These are phyloP conservation scores for Baudoinia panamericana DNA, from an alignment of 495 filamentous ascomycete species.

Conservation along the genomic window DNA sequence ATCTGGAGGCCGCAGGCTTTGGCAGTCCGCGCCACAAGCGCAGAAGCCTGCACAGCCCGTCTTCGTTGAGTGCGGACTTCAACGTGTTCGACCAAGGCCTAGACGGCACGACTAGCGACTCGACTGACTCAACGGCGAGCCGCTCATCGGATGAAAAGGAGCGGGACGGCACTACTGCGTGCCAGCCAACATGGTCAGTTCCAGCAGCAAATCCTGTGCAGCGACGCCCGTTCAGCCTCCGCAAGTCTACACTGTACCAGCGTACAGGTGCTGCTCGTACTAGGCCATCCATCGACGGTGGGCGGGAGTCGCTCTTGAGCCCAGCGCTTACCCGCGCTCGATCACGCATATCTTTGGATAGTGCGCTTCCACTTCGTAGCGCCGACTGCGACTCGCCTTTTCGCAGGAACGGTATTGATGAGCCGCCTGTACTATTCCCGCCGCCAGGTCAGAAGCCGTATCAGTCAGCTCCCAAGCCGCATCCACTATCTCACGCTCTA, in stretches of 20 bases:
- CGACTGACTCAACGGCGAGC: constrained; percentile 3
- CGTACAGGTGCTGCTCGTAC: constrained; percentile 36
- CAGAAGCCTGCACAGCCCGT: constrained; percentile 60
- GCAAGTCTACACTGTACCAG: constrained; percentile 79
- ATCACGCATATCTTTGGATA: constrained; percentile 64
- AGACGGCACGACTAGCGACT: constrained; percentile 13
- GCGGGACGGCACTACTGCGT: constrained; percentile 21
- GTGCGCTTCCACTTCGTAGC: constrained; percentile 45
- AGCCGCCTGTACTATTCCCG: constrained; percentile 13
- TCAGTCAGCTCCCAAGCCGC: constrained; percentile 43
- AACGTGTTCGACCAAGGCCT: constrained; percentile 54
- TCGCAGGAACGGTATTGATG: constrained; percentile 29
- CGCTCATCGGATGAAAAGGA: constrained; percentile 19
- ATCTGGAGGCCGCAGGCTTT: constrained; percentile 59
- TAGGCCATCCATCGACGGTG: constrained; percentile 21
- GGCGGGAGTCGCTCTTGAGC: constrained; percentile 7
- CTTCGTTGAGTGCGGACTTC: constrained; percentile 46
- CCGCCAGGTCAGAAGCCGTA: constrained; percentile 21
- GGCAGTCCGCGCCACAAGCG: constrained; percentile 80
- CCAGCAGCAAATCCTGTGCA: constrained; percentile 32
- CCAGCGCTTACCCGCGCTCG: constrained; percentile 28
- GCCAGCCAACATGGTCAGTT: constrained; percentile 24
- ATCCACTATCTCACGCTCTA: constrained; percentile 73
- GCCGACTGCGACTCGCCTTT: constrained; percentile 30
- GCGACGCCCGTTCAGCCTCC: constrained; percentile 50